Evolutionary conservation across 106 monocot species (phyloP).

Genomic region (Triglochin maritima): DNA sequence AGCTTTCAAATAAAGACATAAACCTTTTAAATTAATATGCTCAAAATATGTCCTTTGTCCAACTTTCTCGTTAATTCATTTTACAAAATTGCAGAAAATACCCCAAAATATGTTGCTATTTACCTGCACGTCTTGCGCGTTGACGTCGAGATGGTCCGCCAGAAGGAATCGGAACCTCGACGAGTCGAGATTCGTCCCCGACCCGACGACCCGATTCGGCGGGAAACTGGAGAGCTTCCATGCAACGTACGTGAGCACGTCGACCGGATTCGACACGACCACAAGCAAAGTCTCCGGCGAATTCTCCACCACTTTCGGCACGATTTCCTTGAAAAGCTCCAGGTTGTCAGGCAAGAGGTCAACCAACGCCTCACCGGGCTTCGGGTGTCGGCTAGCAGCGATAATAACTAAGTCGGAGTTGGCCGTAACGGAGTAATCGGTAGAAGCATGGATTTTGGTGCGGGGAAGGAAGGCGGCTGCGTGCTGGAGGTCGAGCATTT

Average conservation of each 20-base stretch:
- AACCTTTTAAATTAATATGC: too few relatives aligned
- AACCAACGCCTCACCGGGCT: constrained; percentile 51
- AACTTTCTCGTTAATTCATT: too few relatives aligned
- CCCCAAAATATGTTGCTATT: neutral
- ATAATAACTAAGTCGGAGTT: constrained; percentile 60
- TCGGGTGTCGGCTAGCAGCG: constrained; percentile 71
- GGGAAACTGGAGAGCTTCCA: constrained; percentile 91
- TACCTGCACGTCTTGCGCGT: constrained; percentile 74
- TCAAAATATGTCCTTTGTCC: too few relatives aligned
- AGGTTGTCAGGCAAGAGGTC: constrained; percentile 56
- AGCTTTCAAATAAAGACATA: too few relatives aligned
- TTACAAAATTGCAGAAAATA: too few relatives aligned
- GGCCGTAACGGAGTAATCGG: constrained; percentile 42
- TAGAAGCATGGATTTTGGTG: constrained; percentile 32
- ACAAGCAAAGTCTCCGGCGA: constrained; percentile 52
- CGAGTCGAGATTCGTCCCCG: constrained; percentile 83
- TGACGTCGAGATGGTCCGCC: constrained; percentile 70
- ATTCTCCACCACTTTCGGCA: constrained; percentile 43
- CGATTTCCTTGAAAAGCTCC: constrained; percentile 36
- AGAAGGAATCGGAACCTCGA: constrained; percentile 69
- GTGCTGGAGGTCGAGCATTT: constrained; percentile 92
- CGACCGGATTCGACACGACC: constrained; percentile 77
- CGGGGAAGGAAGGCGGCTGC: constrained; percentile 86
- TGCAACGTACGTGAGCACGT: constrained; percentile 65
- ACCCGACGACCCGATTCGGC: constrained; percentile 66